Evolutionary conservation across 2,329 filamentous ascomycete species (phyloP).

Genomic region (Fusarium temperatum): DNA sequence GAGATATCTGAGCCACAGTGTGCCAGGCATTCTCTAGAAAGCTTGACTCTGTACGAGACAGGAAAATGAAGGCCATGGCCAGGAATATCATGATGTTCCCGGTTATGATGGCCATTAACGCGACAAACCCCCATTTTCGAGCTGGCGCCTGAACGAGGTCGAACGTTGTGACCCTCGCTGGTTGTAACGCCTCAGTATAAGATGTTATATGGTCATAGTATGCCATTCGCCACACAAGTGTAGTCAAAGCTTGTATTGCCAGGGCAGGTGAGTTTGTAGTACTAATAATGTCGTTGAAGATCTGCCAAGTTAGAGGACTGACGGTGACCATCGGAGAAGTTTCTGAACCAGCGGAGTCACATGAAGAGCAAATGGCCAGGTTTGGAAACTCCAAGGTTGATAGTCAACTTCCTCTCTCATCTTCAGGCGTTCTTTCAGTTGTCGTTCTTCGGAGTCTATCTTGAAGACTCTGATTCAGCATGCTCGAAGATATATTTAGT

Average conservation of each 20-base stretch:
- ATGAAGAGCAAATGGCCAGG: background rate
- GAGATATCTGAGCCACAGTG: background rate
- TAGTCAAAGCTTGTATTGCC: background rate
- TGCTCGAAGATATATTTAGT: background rate
- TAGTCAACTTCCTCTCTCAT: background rate
- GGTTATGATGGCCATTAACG: background rate
- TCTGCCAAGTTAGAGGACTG: background rate
- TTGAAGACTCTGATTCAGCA: background rate
- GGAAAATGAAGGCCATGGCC: background rate
- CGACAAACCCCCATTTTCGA: background rate
- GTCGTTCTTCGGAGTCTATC: background rate
- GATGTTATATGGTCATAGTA: background rate
- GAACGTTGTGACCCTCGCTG: background rate
- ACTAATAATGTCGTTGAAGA: background rate
- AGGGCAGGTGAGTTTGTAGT: background rate
- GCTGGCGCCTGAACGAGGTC: background rate
- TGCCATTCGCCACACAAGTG: background rate
- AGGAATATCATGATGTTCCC: background rate
- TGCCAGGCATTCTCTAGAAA: background rate
- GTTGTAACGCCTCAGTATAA: rapidly evolving
- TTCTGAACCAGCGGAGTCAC: background rate
- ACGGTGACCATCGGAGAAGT: background rate
- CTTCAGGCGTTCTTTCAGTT: background rate
- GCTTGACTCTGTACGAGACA: background rate
- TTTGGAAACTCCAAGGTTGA: background rate